Evolutionary conservation across 352 stramenopile species (phyloP).

Genomic region (Pythium rishiriense): DNA sequence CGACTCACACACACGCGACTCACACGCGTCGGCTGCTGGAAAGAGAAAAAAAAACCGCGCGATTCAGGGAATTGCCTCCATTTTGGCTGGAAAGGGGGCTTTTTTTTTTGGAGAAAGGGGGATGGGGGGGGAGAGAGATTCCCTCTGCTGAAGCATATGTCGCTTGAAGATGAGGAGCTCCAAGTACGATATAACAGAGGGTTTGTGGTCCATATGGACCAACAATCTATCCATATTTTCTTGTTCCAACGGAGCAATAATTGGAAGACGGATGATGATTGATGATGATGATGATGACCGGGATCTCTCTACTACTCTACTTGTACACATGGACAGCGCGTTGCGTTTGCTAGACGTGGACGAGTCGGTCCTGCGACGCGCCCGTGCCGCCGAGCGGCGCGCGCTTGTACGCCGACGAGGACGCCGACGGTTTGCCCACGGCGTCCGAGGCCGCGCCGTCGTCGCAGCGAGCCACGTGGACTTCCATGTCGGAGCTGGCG

Average conservation of each 20-base stretch:
- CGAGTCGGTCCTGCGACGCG: constrained; percentile 39
- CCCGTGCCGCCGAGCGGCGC: constrained; percentile 30
- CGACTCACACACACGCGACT: neutral
- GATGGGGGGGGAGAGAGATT: neutral
- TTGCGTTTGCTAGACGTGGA: constrained; percentile 28
- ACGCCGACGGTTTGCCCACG: neutral
- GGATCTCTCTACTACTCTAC: neutral
- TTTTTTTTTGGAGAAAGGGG: neutral
- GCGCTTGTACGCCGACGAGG: constrained; percentile 53
- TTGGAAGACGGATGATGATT: too few relatives aligned
- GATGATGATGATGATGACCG: too few relatives aligned
- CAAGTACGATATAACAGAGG: constrained; percentile 7
- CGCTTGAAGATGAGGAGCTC: constrained; percentile 4
- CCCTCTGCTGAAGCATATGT: constrained; percentile 3
- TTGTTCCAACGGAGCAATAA: too few relatives aligned
- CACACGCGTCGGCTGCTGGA: neutral
- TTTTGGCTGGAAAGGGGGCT: neutral
- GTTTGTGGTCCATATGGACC: constrained; percentile 4
- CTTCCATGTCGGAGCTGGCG: constrained; percentile 9
- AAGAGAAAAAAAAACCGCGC: neutral
- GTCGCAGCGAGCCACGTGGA: constrained; percentile 9
- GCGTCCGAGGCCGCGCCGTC: neutral
- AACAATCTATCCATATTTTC: neutral
- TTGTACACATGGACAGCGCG: neutral
- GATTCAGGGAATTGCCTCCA: neutral